Evolutionary conservation across 441 rosid genomes (phyloP).

Genomic region (Aleurites moluccanus): DNA sequence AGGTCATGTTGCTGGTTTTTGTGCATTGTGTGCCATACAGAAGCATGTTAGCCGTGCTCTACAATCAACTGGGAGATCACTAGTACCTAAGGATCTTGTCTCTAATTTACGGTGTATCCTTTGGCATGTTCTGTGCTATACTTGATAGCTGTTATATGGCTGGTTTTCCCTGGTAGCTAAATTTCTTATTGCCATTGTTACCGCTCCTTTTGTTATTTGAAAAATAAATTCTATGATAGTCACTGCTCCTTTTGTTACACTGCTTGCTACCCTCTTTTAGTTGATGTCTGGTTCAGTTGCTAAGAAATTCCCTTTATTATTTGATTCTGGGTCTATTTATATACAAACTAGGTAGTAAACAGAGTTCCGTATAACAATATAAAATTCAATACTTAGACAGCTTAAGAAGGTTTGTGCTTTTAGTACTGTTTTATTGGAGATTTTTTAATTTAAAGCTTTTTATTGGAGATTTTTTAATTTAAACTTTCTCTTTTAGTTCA

Average conservation of each 20-base stretch:
- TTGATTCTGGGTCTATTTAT: neutral
- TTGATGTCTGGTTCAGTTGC: neutral
- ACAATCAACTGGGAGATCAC: constrained; percentile 67
- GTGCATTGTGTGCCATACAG: constrained; percentile 98
- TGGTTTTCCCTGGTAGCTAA: neutral
- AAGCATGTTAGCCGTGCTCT: constrained; percentile 84
- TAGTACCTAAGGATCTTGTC: constrained; percentile 86
- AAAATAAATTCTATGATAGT: neutral
- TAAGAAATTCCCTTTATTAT: neutral
- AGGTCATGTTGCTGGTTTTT: constrained; percentile 92
- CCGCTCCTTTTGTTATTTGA: neutral
- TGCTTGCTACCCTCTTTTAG: neutral
- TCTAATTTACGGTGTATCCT: constrained; percentile 89
- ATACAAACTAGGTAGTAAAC: neutral
- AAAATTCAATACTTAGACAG: neutral
- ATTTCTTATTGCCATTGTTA: neutral
- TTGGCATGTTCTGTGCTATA: constrained; percentile 15
- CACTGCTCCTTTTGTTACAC: too few species aligned
- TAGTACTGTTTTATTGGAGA: neutral
- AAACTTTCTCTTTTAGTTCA: neutral
- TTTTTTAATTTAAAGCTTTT: neutral
- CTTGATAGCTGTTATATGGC: neutral
- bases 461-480: neutral
- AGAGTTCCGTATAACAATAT: neutral
- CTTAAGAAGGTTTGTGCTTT: neutral